These are phyloP conservation scores for Eragrostis curvula DNA, from an alignment of 176 grass and related monocot genomes.

Conservation along the genomic window DNA sequence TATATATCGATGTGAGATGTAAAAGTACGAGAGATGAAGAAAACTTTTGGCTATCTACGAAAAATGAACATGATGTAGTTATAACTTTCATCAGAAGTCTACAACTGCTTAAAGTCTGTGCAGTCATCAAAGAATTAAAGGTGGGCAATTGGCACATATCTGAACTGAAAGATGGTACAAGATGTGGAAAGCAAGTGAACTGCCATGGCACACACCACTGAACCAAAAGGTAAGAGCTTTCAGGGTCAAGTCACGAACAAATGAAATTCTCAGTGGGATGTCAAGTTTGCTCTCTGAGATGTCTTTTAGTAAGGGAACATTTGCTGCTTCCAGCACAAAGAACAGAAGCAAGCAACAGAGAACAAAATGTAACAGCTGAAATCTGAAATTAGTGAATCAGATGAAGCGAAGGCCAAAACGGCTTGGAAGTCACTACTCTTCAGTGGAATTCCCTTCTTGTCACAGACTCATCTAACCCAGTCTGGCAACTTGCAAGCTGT, in stretches of 20 bases:
- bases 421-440: constrained; percentile 46
- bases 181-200: constrained; percentile 20
- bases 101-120: not conserved
- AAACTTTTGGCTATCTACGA: not conserved
- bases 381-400: constrained; percentile 54
- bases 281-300: constrained; percentile 46
- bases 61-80: not conserved
- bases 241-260: constrained; percentile 35
- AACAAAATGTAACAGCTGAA: constrained; percentile 44
- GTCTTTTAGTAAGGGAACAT: constrained; percentile 27
- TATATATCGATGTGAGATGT: not conserved
- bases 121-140: not conserved
- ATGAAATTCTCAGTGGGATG: constrained; percentile 42
- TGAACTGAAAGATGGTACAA: constrained; percentile 16
- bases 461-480: not conserved
- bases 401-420: constrained; percentile 50
- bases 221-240: constrained; percentile 31
- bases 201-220: constrained; percentile 22
- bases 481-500: constrained; percentile 41
- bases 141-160: not conserved
- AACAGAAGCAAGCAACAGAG: constrained; percentile 44
- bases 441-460: constrained; percentile 29
- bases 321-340: constrained; percentile 55
- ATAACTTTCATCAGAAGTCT: not conserved
- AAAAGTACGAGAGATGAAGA: not conserved